A percentile compares a stretch with the other conserved stretches of the same genome.
Conservation (phyloP, 352 stramenopile genomes). For the Phytophthora foliorum region DNA sequence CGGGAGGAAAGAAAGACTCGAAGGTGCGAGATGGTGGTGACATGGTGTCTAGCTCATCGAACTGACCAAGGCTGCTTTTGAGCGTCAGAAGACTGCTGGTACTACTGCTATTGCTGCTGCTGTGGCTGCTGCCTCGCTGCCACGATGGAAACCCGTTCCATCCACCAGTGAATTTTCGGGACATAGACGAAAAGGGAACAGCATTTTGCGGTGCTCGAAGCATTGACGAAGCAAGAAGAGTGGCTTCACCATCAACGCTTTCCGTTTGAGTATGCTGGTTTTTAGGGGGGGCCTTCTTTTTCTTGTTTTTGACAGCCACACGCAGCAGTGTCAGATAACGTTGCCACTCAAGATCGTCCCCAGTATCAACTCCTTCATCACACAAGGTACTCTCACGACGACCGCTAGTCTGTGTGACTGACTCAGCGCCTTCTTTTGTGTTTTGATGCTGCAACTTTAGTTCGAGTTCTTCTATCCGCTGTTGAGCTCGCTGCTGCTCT, state of each 20-base stretch:
- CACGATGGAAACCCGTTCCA: slow-evolving; percentile 26
- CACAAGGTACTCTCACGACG: not conserved
- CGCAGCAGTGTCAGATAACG: slow-evolving; percentile 50
- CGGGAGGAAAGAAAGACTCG: slow-evolving; percentile 55
- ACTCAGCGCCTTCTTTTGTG: slow-evolving; percentile 16
- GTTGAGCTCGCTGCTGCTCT: slow-evolving; percentile 15
- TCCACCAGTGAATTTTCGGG: slow-evolving; percentile 14
- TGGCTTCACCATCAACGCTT: slow-evolving; percentile 11
- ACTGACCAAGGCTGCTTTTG: slow-evolving; percentile 22
- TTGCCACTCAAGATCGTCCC: slow-evolving; percentile 47
- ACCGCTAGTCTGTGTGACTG: slow-evolving; percentile 29
- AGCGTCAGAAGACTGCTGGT: slow-evolving; percentile 22
- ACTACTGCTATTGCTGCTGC: slow-evolving; percentile 18
- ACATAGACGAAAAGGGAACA: slow-evolving; percentile 1
- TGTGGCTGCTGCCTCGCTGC: slow-evolving; percentile 13
- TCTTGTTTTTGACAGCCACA: slow-evolving; percentile 47
- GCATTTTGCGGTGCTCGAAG: slow-evolving; percentile 15
- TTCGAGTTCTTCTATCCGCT: slow-evolving; percentile 23
- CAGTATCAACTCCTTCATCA: slow-evolving; percentile 25
- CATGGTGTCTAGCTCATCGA: slow-evolving; percentile 28
- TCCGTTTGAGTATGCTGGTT: slow-evolving; percentile 29
- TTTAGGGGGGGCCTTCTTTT: slow-evolving; percentile 26
- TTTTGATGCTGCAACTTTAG: slow-evolving; percentile 20
- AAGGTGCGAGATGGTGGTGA: slow-evolving; percentile 42
- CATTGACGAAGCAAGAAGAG: slow-evolving; percentile 11